Percentiles rank a stretch among this genome's conserved stretches.
phyloP scores from a whole-genome alignment of 179 eudicot genomes.

The Silene vulgaris region DNA sequence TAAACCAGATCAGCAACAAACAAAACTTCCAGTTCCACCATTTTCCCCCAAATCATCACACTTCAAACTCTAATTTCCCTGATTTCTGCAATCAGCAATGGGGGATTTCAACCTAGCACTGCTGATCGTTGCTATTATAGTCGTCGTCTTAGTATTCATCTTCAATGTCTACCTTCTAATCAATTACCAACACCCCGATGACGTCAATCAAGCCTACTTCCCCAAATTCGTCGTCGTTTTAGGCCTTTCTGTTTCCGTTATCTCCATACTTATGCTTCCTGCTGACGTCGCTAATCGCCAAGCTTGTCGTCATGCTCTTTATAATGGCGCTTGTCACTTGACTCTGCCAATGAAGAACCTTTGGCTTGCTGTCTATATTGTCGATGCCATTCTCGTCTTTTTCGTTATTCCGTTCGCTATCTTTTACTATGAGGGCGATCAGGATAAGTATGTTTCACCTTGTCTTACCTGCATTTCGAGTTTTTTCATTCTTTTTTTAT shows the following conservation, averaged over 20 bases:
- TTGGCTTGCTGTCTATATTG: conserved; percentile 79
- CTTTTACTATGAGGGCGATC: conserved; percentile 95
- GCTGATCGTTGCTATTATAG: conserved; percentile 73
- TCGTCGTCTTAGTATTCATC: conserved; percentile 62
- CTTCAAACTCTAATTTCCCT: conserved; percentile 6
- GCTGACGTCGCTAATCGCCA: conserved; percentile 96
- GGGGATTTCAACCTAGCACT: conserved; percentile 96
- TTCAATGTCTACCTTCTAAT: conserved; percentile 87
- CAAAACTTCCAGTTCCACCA: not conserved
- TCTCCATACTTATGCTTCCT: conserved; percentile 91
- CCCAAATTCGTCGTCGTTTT: conserved; percentile 96
- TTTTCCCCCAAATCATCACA: conserved; percentile 12
- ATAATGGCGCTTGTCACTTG: conserved; percentile 83
- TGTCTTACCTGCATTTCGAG: conserved; percentile 15
- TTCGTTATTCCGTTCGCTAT: conserved; percentile 95
- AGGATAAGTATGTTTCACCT: conserved; percentile 61
- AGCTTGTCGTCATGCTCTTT: conserved; percentile 86
- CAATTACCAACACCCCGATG: conserved; percentile 95
- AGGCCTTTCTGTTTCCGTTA: conserved; percentile 79
- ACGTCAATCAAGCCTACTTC: conserved; percentile 81
- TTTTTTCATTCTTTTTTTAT: not conserved
- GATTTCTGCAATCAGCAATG: conserved; percentile 31
- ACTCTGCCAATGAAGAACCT: conserved; percentile 92
- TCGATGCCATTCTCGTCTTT: conserved; percentile 77
- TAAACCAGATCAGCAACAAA: not conserved